Evolutionary conservation across 1,284 basidiomycete species (phyloP).

Genomic region (Pascua guehoae): DNA sequence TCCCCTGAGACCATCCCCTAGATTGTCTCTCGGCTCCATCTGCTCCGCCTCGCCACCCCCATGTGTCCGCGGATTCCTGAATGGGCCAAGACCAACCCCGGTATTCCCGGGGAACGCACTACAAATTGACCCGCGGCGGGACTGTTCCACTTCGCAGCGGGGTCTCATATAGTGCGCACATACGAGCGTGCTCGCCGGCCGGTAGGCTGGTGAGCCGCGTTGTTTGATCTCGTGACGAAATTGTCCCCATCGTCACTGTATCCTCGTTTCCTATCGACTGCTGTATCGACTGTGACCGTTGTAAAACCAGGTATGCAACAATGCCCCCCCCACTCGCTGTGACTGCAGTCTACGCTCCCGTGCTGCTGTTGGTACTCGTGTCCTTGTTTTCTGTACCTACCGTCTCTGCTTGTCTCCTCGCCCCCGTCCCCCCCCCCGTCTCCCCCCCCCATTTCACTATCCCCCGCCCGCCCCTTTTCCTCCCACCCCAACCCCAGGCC

Average conservation of each 20-base stretch:
- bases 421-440: no score
- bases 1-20: neutral
- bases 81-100: slow-evolving; percentile 38
- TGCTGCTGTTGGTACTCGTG: no score
- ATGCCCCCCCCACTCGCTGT: no score
- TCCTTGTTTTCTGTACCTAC: neutral
- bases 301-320: neutral
- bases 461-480: slow-evolving; percentile 28
- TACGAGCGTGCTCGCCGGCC: neutral
- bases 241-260: neutral
- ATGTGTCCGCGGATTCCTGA: slow-evolving; percentile 42
- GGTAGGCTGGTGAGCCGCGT: neutral
- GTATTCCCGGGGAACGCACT: slow-evolving; percentile 2
- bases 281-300: no score
- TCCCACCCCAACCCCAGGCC: slow-evolving; percentile 23
- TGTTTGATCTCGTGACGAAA: neutral
- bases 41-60: slow-evolving; percentile 35
- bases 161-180: slow-evolving; percentile 26
- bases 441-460: neutral
- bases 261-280: neutral
- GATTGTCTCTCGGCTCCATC: slow-evolving; percentile 34
- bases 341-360: no score
- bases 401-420: neutral
- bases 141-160: slow-evolving; percentile 17
- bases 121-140: slow-evolving; percentile 23